These are phyloP conservation scores for Amaranthus hypochondriacus DNA, from an alignment of 148 eudicot species.

Conservation along the genomic window DNA sequence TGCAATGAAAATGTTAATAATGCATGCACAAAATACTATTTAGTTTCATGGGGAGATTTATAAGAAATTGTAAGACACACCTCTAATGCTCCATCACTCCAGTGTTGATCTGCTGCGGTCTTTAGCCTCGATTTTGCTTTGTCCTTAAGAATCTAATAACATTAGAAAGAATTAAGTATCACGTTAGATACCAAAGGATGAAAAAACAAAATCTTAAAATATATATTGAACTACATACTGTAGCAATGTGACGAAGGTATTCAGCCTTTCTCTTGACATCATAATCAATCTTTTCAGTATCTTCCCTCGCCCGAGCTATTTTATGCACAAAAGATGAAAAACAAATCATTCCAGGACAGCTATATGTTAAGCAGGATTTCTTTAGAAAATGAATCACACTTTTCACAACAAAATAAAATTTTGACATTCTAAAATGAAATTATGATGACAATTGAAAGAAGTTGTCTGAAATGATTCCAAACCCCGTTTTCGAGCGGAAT, in stretches of 20 bases:
- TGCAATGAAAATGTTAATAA: not conserved
- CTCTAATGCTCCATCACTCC: conserved; percentile 99
- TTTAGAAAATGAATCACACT: not conserved
- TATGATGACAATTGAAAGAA: not conserved
- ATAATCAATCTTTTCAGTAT: conserved; percentile 79
- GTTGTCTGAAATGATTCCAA: not conserved
- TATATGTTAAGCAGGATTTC: not conserved
- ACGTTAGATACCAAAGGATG: not conserved
- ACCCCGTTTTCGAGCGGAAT: no score
- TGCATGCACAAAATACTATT: not conserved
- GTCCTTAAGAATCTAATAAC: conserved; percentile 62
- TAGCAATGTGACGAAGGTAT: conserved; percentile 74
- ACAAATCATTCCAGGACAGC: not conserved
- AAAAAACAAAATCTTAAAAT: not conserved
- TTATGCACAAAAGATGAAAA: conserved; percentile 22
- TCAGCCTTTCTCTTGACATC: conserved; percentile 82
- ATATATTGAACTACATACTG: conserved; percentile 38
- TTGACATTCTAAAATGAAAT: not conserved
- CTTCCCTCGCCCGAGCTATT: conserved; percentile 94
- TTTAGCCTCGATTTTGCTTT: conserved; percentile 81
- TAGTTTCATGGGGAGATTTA: not conserved
- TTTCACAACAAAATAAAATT: not conserved
- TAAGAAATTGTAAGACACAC: conserved; percentile 31
- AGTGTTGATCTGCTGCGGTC: conserved; percentile 86
- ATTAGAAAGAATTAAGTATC: conserved; percentile 12